Base-by-base conservation (phyloP, 768 basidiomycete genomes). In the Rubroboletus pulcherrimus region DNA sequence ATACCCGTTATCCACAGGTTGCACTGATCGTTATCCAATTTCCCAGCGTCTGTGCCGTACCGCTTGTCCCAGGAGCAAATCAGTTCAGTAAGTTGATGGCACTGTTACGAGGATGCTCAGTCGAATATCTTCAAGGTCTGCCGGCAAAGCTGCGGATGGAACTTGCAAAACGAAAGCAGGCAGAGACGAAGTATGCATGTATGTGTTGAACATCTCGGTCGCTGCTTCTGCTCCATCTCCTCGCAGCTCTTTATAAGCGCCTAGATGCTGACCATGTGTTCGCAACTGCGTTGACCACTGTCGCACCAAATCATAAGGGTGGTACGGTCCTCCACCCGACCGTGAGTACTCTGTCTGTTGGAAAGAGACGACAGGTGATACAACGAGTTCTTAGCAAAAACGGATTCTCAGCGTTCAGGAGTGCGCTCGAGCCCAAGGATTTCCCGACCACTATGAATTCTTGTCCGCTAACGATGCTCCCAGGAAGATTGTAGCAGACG, bases 361-460 rank as follows among this genome's bases (percentile, higher is more conserved):
- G 24, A 8, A 34, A 26, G 41, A 44, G 11, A 40, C 37, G 21
- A 26, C 14, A 8, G n/a, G 17, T 43, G 50, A 50, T 29, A 57
- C n/a, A 44, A 49, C 30, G 9, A 40, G 0, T 14, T 38, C 37
- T 45, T 43, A 91, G 85, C 87, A 91, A 86, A 83, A 82, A 59
- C 81, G 90, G 7, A 79, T 88, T 26, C 64, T 89, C 39, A 85
- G 77, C 4, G 79, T 89, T 14, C 75, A 81, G 33, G 89, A 91
- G 63, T 81, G 78, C 42, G 88, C 89, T 17, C 78, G 90, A 24
- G 81, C 84, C 0, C 90, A 92, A 71, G 90, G 90, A 0, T 91
- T 92, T 61, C 87, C 87, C 0, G 90, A 92, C 57, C 41, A 73
- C 37, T 89, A 87, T 58, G 57, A 76, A n/a, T 88, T 91, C 55